Conservation (phyloP, 208 protist genomes). For the Novymonas esmeraldas region DNA sequence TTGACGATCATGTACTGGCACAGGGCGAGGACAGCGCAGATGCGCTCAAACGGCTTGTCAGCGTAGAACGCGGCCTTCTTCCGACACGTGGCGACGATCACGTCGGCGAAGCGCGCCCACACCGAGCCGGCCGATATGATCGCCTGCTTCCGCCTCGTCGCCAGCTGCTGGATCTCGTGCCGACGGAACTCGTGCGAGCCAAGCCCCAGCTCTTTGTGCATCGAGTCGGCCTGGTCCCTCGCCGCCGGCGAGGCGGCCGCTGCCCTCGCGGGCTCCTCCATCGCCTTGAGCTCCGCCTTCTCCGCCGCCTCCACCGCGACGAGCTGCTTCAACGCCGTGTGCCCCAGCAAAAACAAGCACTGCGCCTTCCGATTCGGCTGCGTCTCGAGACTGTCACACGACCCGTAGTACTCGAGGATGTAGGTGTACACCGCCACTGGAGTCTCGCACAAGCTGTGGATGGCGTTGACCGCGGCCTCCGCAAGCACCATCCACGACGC, state of each 20-base stretch:
- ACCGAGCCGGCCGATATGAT: conserved; percentile 80
- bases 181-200: conserved; percentile 78
- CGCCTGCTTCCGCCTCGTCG: conserved; percentile 61
- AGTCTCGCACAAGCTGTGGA: conserved; percentile 79
- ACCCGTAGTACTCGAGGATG: conserved; percentile 70
- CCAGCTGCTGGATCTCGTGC: conserved; percentile 85
- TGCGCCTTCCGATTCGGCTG: conserved; percentile 61
- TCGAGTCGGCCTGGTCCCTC: conserved; percentile 54
- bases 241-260: conserved; percentile 10
- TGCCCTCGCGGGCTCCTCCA: conserved; percentile 49
- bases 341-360: conserved; percentile 73
- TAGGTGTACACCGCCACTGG: conserved; percentile 80
- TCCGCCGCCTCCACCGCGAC: conserved; percentile 83
- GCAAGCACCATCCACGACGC: conserved; percentile 84
- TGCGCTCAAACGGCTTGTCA: conserved; percentile 56
- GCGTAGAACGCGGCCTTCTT: conserved; percentile 43
- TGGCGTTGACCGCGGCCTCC: conserved; percentile 63
- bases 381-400: conserved; percentile 6
- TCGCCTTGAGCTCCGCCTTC: conserved; percentile 70
- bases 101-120: conserved; percentile 60
- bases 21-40: conserved; percentile 83
- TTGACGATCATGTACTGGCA: conserved; percentile 89
- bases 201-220: conserved; percentile 89
- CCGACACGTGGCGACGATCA: conserved; percentile 60
- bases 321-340: conserved; percentile 87